phyloP scores from a whole-genome alignment of 495 filamentous ascomycete genomes.

The Penicillium ochrochloron region DNA sequence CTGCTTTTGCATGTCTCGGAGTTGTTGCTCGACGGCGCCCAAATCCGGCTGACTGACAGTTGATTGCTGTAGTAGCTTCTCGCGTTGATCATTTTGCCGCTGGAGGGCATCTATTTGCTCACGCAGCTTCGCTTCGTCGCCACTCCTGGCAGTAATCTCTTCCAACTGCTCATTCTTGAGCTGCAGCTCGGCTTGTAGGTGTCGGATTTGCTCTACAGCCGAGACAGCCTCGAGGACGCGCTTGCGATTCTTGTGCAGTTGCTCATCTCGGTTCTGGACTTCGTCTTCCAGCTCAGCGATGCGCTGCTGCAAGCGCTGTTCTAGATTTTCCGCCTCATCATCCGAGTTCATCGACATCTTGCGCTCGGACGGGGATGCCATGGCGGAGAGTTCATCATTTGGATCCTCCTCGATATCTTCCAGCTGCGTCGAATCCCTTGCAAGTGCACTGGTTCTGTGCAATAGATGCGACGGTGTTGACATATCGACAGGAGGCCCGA shows the following conservation, averaged over 20 bases:
- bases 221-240: slow-evolving; percentile 46
- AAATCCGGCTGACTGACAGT: slow-evolving; percentile 29
- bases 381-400: slow-evolving; percentile 31
- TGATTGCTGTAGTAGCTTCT: slow-evolving; percentile 33
- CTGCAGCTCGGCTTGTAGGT: slow-evolving; percentile 46
- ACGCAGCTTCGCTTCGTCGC: slow-evolving; percentile 34
- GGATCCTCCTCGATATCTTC: slow-evolving; percentile 50
- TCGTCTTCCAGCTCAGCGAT: slow-evolving; percentile 43
- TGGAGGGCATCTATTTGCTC: slow-evolving; percentile 41
- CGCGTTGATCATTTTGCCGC: slow-evolving; percentile 38
- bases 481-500: slow-evolving; percentile 52
- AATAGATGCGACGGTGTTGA: slow-evolving; percentile 53
- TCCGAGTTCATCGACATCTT: slow-evolving; percentile 28
- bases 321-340: slow-evolving; percentile 24
- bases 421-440: slow-evolving; percentile 44
- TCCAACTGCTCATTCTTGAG: slow-evolving; percentile 39
- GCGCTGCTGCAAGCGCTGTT: slow-evolving; percentile 39
- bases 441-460: slow-evolving; percentile 33
- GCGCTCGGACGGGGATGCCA: slow-evolving; percentile 39
- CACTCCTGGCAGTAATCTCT: slow-evolving; percentile 32
- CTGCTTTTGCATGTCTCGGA: slow-evolving; percentile 43
- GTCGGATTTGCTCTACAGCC: slow-evolving; percentile 44
- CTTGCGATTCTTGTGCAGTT: slow-evolving; percentile 39
- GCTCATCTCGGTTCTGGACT: slow-evolving; percentile 44
- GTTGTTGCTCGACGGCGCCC: slow-evolving; percentile 37